Evolutionary conservation across 495 filamentous ascomycete genomes (phyloP).

Genomic region (Penicillium dipodomyicola): DNA sequence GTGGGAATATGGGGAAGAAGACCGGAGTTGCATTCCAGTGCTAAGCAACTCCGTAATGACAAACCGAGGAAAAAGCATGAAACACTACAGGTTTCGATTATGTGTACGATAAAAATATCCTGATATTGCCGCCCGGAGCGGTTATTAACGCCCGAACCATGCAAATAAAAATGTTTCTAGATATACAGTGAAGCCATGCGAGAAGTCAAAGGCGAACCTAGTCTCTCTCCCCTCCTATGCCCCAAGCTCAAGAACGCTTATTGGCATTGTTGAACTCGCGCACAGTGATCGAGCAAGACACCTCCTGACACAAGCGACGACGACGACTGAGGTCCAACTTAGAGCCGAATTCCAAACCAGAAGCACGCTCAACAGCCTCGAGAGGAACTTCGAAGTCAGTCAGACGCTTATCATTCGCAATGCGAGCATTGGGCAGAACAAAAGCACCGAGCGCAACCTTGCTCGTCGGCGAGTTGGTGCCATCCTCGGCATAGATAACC

Average conservation of each 20-base stretch:
- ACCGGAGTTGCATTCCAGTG: constrained; percentile 82
- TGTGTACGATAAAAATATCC: constrained; percentile 13
- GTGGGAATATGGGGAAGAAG: constrained; percentile 77
- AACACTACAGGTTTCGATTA: neutral
- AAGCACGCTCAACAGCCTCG: constrained; percentile 87
- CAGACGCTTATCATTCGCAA: constrained; percentile 79
- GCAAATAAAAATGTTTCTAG: constrained; percentile 23
- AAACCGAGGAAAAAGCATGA: neutral
- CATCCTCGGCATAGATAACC: constrained; percentile 92
- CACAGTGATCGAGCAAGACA: constrained; percentile 74
- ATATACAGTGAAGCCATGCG: constrained; percentile 23
- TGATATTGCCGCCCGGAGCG: constrained; percentile 14
- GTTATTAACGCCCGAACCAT: constrained; percentile 28
- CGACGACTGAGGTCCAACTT: constrained; percentile 70
- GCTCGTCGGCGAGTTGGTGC: constrained; percentile 51
- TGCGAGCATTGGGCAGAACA: constrained; percentile 89
- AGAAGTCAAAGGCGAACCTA: too few relatives aligned
- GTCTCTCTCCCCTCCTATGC: neutral
- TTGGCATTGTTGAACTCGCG: constrained; percentile 63
- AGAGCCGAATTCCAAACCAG: constrained; percentile 83
- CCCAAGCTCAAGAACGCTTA: constrained; percentile 21
- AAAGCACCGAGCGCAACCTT: constrained; percentile 91
- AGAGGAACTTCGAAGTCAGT: constrained; percentile 91
- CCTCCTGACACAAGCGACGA: constrained; percentile 81
- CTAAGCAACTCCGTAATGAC: constrained; percentile 35